Evolutionary conservation across 2,329 filamentous ascomycete genomes (phyloP).

Genomic region (Fusarium burgessii): DNA sequence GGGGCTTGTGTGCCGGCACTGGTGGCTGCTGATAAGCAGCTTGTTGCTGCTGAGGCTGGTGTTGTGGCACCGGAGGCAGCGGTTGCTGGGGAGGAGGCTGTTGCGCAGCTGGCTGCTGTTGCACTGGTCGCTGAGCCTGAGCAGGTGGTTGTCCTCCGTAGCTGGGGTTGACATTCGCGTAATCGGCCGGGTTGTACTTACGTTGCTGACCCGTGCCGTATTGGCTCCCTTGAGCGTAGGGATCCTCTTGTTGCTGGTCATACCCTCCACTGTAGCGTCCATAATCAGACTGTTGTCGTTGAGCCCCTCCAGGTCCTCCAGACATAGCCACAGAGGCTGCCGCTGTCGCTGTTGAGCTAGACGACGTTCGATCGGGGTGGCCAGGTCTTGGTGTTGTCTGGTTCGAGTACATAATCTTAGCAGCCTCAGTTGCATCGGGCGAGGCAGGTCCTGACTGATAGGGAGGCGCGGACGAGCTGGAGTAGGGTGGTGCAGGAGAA

Average conservation of each 20-base stretch:
- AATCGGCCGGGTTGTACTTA: slow-evolving; percentile 83
- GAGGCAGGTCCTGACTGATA: slow-evolving; percentile 42
- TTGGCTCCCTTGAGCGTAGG: slow-evolving; percentile 51
- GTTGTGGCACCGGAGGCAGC: slow-evolving; percentile 47
- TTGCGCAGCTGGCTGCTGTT: slow-evolving; percentile 51
- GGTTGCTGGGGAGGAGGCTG: slow-evolving; percentile 56
- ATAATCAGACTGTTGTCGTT: slow-evolving; percentile 51
- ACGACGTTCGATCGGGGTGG: slow-evolving; percentile 66
- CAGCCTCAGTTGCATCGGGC: slow-evolving; percentile 70
- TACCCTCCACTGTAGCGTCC: slow-evolving; percentile 51
- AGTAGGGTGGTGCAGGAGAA: slow-evolving; percentile 52
- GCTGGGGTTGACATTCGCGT: slow-evolving; percentile 69
- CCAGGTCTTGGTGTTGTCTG: slow-evolving; percentile 64
- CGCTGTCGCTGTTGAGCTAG: slow-evolving; percentile 67
- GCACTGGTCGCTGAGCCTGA: slow-evolving; percentile 49
- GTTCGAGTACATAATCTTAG: slow-evolving; percentile 71
- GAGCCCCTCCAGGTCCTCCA: slow-evolving; percentile 56
- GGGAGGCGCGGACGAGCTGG: slow-evolving; percentile 46
- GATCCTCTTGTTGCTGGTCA: slow-evolving; percentile 52
- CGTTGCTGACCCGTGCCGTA: slow-evolving; percentile 61
- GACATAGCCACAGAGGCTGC: slow-evolving; percentile 70
- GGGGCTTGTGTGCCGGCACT: slow-evolving; percentile 55
- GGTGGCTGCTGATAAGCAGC: slow-evolving; percentile 54
- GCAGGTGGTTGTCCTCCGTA: slow-evolving; percentile 54
- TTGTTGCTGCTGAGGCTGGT: slow-evolving; percentile 50